phyloP scores from a whole-genome alignment of 345 rosid genomes.

The Lumnitzera littorea region DNA sequence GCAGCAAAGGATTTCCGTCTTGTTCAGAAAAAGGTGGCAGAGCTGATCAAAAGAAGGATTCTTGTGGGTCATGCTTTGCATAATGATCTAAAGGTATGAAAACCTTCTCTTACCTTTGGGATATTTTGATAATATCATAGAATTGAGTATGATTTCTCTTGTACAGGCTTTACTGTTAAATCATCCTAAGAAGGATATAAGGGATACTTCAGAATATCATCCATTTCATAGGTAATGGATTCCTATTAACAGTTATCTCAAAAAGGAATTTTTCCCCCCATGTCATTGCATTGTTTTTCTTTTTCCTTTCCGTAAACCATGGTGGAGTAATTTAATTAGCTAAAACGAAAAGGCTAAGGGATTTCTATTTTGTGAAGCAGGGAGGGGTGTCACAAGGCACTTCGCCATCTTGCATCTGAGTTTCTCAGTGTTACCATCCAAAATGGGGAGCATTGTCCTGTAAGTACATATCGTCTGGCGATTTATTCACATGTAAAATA shows the following conservation, averaged over 20 bases:
- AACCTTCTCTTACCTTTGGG: slow-evolving; percentile 6
- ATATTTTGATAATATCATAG: not conserved
- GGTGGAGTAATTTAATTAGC: too few species aligned
- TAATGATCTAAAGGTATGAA: slow-evolving; percentile 83
- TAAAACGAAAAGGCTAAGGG: not conserved
- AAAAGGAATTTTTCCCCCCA: not conserved
- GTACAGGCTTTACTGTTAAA: slow-evolving; percentile 65
- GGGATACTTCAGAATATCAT: slow-evolving; percentile 76
- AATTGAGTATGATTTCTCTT: slow-evolving; percentile 8
- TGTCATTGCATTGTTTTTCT: slow-evolving; percentile 1
- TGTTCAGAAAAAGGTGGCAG: slow-evolving; percentile 85
- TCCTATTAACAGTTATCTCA: not conserved
- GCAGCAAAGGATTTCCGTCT: slow-evolving; percentile 72
- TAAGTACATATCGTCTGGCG: slow-evolving; percentile 26
- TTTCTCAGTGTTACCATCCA: slow-evolving; percentile 81
- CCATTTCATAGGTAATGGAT: slow-evolving; percentile 64
- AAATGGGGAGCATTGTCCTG: slow-evolving; percentile 93
- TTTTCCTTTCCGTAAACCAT: too few species aligned
- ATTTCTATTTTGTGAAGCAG: slow-evolving; percentile 29
- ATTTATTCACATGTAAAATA: not conserved
- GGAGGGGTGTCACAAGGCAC: slow-evolving; percentile 55
- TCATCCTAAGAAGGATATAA: slow-evolving; percentile 74
- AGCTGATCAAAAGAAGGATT: slow-evolving; percentile 66
- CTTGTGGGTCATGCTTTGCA: slow-evolving; percentile 93
- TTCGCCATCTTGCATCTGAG: slow-evolving; percentile 76